Evolutionary conservation across 352 stramenopile species (phyloP).

Genomic region (Pythium folliculosum): DNA sequence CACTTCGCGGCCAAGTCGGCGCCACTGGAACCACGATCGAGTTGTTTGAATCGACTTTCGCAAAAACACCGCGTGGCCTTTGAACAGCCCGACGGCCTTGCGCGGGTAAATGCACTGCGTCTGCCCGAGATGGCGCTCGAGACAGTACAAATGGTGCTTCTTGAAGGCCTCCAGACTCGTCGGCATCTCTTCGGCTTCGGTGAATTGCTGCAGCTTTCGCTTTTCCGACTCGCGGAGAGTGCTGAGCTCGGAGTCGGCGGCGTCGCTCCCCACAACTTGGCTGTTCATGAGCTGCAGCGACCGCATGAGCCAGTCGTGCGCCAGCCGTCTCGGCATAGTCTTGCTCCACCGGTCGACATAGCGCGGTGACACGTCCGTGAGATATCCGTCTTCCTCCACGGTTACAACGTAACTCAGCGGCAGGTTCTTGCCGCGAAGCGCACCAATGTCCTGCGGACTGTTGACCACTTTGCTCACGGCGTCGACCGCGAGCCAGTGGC

Average conservation of each 20-base stretch:
- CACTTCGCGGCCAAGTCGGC: slow-evolving; percentile 63
- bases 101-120: slow-evolving; percentile 71
- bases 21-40: slow-evolving; percentile 71
- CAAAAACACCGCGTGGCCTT: slow-evolving; percentile 71
- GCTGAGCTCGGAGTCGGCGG: neutral
- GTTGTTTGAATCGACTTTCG: slow-evolving; percentile 57
- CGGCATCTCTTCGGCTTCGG: slow-evolving; percentile 62
- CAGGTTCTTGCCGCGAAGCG: slow-evolving; percentile 43
- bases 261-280: slow-evolving; percentile 15
- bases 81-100: slow-evolving; percentile 77
- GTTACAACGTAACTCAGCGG: slow-evolving; percentile 68
- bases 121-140: slow-evolving; percentile 71
- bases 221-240: slow-evolving; percentile 33
- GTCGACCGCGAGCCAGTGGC: slow-evolving; percentile 68
- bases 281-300: slow-evolving; percentile 49
- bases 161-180: slow-evolving; percentile 75
- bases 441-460: slow-evolving; percentile 50
- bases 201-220: slow-evolving; percentile 37
- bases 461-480: slow-evolving; percentile 45
- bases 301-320: slow-evolving; percentile 51
- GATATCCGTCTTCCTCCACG: slow-evolving; percentile 44
- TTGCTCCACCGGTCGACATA: slow-evolving; percentile 75
- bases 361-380: slow-evolving; percentile 65
- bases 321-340: slow-evolving; percentile 48
- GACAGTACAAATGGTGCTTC: slow-evolving; percentile 79